Evolutionary conservation across 2,329 filamentous ascomycete species (phyloP).

Genomic region (Fonsecaea multimorphosa): DNA sequence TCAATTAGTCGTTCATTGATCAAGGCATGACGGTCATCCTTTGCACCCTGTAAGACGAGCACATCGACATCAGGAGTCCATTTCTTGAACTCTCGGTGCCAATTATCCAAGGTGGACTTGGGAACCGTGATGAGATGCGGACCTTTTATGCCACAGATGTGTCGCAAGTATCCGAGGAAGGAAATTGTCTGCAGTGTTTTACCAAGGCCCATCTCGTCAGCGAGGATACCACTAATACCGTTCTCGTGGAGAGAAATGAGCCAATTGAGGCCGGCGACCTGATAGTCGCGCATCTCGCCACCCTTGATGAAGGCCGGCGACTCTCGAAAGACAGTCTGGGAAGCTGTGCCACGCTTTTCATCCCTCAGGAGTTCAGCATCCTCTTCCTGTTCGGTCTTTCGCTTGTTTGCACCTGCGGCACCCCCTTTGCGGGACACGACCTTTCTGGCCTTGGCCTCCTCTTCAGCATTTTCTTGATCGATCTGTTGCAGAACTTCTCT

Average conservation of each 20-base stretch:
- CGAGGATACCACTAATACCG: conserved; percentile 95
- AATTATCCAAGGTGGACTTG: conserved; percentile 97
- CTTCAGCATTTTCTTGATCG: conserved; percentile 83
- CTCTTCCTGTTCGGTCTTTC: conserved; percentile 96
- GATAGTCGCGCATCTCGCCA: conserved; percentile 93
- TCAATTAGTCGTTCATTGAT: conserved; percentile 92
- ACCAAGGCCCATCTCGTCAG: conserved; percentile 97
- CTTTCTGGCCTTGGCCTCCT: conserved; percentile 73
- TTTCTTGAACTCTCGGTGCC: conserved; percentile 89
- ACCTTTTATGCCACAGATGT: conserved; percentile 85
- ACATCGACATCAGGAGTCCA: conserved; percentile 98
- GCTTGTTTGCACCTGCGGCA: conserved; percentile 72
- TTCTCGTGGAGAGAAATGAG: conserved; percentile 97
- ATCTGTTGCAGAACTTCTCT: conserved; percentile 93
- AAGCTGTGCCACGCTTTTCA: conserved; percentile 84
- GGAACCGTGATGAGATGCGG: conserved; percentile 92
- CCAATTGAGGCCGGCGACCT: conserved; percentile 95
- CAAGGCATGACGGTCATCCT: conserved; percentile 85
- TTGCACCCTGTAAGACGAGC: conserved; percentile 89
- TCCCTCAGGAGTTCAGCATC: conserved; percentile 87
- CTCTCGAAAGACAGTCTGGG: conserved; percentile 90
- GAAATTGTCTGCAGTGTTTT: conserved; percentile 98
- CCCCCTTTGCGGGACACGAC: conserved; percentile 81
- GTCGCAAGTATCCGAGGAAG: conserved; percentile 92
- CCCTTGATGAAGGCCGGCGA: conserved; percentile 87